These are phyloP conservation scores for Eucalyptus regnans DNA, from an alignment of 345 rosid genomes.

Conservation along the genomic window DNA sequence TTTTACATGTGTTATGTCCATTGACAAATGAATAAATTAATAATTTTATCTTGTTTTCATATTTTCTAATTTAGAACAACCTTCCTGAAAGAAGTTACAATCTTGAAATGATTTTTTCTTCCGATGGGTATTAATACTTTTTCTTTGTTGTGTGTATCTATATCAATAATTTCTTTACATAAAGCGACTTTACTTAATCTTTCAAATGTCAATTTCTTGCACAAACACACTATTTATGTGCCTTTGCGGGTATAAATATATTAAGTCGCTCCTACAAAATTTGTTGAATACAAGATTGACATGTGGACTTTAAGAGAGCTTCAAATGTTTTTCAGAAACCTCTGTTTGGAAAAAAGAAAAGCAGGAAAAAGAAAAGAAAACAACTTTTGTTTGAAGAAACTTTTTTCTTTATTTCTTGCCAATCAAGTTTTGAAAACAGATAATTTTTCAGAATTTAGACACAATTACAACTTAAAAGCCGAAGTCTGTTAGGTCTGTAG, in stretches of 20 bases:
- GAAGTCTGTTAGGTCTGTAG: too few relatives aligned
- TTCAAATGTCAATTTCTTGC: neutral
- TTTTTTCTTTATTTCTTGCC: too few relatives aligned
- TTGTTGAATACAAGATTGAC: neutral
- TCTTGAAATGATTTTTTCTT: neutral
- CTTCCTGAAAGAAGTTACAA: neutral
- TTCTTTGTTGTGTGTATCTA: neutral
- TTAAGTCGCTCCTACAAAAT: neutral
- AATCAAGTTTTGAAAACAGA: too few relatives aligned
- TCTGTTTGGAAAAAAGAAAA: neutral
- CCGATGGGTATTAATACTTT: neutral
- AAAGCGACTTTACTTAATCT: neutral
- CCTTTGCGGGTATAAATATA: neutral
- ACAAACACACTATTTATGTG: neutral
- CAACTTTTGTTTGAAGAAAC: too few relatives aligned
- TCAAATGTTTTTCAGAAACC: neutral
- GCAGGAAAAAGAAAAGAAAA: too few relatives aligned
- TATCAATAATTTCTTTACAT: neutral
- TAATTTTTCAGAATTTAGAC: too few relatives aligned
- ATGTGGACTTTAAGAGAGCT: neutral
- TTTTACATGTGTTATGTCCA: neutral
- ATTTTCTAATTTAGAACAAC: neutral
- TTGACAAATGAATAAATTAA: too few relatives aligned
- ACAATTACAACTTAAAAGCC: too few relatives aligned
- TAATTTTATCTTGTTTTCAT: neutral